Conservation (phyloP, 345 rosid genomes). For the Acer yangbiense region DNA sequence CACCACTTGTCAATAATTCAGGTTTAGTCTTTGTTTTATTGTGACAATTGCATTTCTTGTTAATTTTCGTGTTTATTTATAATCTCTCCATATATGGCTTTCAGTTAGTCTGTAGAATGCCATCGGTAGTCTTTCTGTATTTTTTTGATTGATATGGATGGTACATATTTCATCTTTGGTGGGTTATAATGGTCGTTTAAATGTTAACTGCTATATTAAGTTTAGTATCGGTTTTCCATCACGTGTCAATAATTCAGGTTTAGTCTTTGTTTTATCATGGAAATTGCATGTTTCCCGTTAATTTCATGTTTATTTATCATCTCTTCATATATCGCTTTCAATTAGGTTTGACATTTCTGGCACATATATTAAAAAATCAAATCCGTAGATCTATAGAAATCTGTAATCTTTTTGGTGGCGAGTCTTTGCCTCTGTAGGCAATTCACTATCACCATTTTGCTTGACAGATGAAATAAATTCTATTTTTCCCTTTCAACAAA, state of each 20-base stretch:
- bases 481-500: background rate
- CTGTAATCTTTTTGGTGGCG: background rate
- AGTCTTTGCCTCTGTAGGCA: background rate
- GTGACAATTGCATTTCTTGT: background rate
- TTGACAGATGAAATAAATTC: background rate
- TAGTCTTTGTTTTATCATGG: background rate
- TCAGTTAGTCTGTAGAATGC: background rate
- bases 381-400: background rate
- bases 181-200: background rate
- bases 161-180: constrained; percentile 6
- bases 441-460: background rate
- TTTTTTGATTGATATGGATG: constrained; percentile 3
- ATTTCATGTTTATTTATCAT: background rate
- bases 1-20: background rate
- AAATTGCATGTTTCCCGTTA: background rate
- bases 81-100: background rate
- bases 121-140: background rate
- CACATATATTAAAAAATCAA: background rate
- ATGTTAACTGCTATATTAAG: background rate
- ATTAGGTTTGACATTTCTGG: background rate
- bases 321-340: background rate
- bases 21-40: background rate
- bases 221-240: background rate
- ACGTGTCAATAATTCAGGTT: background rate
- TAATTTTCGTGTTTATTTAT: background rate